Base-by-base conservation (phyloP, 352 stramenopile genomes). In the Phytophthora capsici region DNA sequence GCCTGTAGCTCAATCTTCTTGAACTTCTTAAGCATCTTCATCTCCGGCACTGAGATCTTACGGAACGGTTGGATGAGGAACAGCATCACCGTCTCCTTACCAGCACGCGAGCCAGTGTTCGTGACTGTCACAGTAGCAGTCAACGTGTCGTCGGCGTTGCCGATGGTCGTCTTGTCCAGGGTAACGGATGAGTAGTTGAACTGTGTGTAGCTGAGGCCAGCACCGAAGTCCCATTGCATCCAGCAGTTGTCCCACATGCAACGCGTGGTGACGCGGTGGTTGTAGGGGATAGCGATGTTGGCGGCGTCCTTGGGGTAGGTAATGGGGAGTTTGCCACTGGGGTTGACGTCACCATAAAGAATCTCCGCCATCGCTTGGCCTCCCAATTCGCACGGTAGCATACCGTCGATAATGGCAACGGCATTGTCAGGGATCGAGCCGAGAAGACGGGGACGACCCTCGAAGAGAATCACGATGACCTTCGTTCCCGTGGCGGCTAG, bases 291-390 rank as follows among this genome's bases (percentile, higher is more conserved):
- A 9, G 67, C 71, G 26, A 80, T 54, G 53, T 82, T 89, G 12
- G 63, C 74, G 1, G 72, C 57, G 43, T 88, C 61, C 60, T 82
- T 84, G 9, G 83, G 85, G 66, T 92, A 97, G 22, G 86, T 94
- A 57, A 96, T 89, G 6, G 88, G 82, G 7, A 96, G 69, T 43
- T 80, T 71, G 1, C 89, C 89, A 22, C 85, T 95, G 19, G 88
- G 88, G 64, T 93, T 94, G 23, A 87, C 73, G 7, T 74, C 49
- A 7, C 85, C 89, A 47, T 86, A 89, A 6, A 95, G 34, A 32
- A 96, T 85, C 55, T 96, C 84, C 2, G 86, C 85, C 20, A 96
- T 85, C 6, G 86, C 88, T 57, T 90, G 79, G 0, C 89, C 89
- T 16, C 88, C 86, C 14, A 80, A 59, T 30, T 91, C 82, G 8